These are phyloP conservation scores for Leishmania major DNA, from an alignment of 208 protist genomes.

Conservation along the genomic window DNA sequence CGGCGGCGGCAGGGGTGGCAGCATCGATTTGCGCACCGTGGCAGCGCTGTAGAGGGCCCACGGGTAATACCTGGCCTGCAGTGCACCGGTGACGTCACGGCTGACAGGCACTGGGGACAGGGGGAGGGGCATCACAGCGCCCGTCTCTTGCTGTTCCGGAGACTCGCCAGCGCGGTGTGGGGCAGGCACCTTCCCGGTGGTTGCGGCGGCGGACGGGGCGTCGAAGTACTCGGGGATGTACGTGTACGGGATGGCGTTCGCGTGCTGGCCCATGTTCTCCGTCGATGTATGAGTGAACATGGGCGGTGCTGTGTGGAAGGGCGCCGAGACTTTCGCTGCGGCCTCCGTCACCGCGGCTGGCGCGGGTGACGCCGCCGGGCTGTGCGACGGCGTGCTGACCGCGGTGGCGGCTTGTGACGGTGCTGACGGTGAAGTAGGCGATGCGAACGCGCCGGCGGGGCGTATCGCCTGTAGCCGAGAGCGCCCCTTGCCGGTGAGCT, in stretches of 20 bases:
- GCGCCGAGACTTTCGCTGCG: neutral
- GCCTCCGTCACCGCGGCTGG: neutral
- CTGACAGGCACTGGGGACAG: conserved; percentile 17
- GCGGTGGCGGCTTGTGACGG: neutral
- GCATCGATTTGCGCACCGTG: neutral
- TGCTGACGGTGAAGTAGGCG: neutral
- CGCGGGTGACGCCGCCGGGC: neutral
- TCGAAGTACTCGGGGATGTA: conserved; percentile 36
- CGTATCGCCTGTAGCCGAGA: neutral
- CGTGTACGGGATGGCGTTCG: conserved; percentile 22
- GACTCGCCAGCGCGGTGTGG: neutral
- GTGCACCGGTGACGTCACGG: conserved; percentile 6
- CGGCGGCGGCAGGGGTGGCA: neutral
- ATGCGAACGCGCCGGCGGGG: neutral
- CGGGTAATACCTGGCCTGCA: conserved; percentile 24
- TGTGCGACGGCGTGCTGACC: neutral
- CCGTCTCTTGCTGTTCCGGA: neutral
- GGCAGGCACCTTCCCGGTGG: neutral
- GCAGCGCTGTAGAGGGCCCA: conserved; percentile 14
- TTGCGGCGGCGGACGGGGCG: neutral
- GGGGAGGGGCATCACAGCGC: conserved; percentile 28
- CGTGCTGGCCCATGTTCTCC: conserved; percentile 26
- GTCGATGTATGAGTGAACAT: conserved; percentile 27
- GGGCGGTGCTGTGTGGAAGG: conserved; percentile 20
- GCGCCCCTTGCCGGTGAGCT: neutral